These are phyloP conservation scores for Kwoniella pini DNA, from an alignment of 768 basidiomycete genomes.

Conservation along the genomic window DNA sequence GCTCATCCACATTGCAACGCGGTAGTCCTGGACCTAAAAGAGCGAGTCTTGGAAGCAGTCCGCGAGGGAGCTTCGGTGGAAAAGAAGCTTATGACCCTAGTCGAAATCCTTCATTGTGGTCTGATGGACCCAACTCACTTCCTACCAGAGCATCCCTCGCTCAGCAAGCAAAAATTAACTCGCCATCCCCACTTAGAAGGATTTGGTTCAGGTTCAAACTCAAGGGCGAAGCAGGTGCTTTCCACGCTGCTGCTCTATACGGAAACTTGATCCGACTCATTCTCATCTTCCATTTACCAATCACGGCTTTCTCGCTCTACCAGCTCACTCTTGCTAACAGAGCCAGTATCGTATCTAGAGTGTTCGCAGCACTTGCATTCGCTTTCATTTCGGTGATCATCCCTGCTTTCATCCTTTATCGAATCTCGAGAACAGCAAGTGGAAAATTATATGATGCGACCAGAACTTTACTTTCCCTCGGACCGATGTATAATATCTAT, in stretches of 20 bases:
- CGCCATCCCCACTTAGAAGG: constrained; percentile 28
- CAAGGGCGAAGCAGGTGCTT: constrained; percentile 54
- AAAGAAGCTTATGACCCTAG: constrained; percentile 30
- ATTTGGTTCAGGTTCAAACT: constrained; percentile 52
- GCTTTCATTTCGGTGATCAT: constrained; percentile 73
- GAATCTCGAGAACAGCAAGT: constrained; percentile 76
- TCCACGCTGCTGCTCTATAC: constrained; percentile 52
- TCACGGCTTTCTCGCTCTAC: constrained; percentile 88
- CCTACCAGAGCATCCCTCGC: constrained; percentile 25
- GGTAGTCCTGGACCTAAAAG: constrained; percentile 10
- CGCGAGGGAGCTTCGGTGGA: constrained; percentile 22
- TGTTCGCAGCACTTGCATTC: constrained; percentile 80
- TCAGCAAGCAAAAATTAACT: constrained; percentile 6
- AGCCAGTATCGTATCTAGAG: constrained; percentile 65
- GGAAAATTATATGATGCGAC: constrained; percentile 95
- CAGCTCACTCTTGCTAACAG: constrained; percentile 68
- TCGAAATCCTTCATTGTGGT: constrained; percentile 6
- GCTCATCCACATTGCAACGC: neutral
- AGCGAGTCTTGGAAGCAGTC: constrained; percentile 17
- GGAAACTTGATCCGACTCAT: constrained; percentile 91
- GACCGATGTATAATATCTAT: constrained; percentile 93
- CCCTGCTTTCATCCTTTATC: constrained; percentile 71
- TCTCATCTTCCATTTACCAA: constrained; percentile 88
- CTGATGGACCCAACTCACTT: constrained; percentile 10
- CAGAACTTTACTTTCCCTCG: constrained; percentile 81